A percentile compares a stretch with the other conserved stretches of the same genome.
Conservation (phyloP, 2,329 filamentous ascomycete genomes). For the Cladosporium sp. region DNA sequence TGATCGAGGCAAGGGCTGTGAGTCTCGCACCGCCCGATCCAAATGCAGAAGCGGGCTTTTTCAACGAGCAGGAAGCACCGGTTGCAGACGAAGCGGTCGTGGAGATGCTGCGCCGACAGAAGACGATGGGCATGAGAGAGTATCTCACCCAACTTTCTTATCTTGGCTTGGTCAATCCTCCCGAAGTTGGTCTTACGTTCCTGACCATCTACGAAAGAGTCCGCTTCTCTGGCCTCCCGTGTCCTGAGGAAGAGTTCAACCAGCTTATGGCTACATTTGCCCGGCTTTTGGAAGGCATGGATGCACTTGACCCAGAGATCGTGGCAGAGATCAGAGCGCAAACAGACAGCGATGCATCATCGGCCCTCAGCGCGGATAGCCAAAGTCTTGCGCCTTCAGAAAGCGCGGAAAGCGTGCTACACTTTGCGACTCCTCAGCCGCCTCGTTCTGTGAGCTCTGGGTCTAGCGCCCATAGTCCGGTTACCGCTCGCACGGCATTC, state of each 20-base stretch:
- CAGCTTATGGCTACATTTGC: constrained; percentile 81
- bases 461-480: constrained; percentile 24
- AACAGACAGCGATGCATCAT: constrained; percentile 12
- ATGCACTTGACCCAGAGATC: constrained; percentile 53
- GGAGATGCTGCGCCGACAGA: constrained; percentile 65
- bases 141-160: constrained; percentile 70
- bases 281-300: constrained; percentile 72
- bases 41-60: constrained; percentile 21
- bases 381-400: not conserved
- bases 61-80: constrained; percentile 3
- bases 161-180: constrained; percentile 59
- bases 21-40: constrained; percentile 62
- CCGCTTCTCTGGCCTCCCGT: constrained; percentile 69
- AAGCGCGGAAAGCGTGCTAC: constrained; percentile 3
- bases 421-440: constrained; percentile 15
- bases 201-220: constrained; percentile 75
- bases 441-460: constrained; percentile 14
- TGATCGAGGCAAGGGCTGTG: constrained; percentile 92
- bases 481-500: constrained; percentile 24
- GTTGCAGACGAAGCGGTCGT: constrained; percentile 46
- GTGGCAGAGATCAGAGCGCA: constrained; percentile 41
- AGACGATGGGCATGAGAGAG: constrained; percentile 69
- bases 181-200: constrained; percentile 55
- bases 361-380: not conserved
- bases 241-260: constrained; percentile 69